Base-by-base conservation (phyloP, 305 asterid species). In the Coffea humblotiana region DNA sequence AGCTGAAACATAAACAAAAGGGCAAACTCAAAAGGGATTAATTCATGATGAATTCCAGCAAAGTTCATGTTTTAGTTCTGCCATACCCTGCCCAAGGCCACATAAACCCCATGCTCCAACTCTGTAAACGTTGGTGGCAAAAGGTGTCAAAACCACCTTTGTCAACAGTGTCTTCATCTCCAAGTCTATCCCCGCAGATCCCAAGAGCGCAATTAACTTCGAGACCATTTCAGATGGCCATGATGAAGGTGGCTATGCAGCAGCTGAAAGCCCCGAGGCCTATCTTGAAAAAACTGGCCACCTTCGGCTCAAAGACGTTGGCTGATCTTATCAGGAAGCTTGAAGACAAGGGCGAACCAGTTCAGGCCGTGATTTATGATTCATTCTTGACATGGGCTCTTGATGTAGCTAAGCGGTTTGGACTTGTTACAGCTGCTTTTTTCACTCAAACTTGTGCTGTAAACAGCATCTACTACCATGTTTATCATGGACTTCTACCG, bases 51-150 rank as follows among this genome's bases (percentile, higher is more conserved):
- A 14, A 8, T 29, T 66, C 71, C 5, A 70, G 18, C 72, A 43
- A 69, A 52, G 27, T 27, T 40, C 95, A 92, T 74, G 91, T 88
- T 56, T 49, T 92, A 13, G 77, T 91, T 29, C 23, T 91, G 13
- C 93, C 97, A 21, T 82, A 71, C 83, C 94, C 95, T 4, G 74
- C 40, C 67, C 93, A 86, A 64, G 97, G 97, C 70, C 97, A 92
- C 89, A 83, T 89, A 67, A 92, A 90, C 75, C 95, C 97, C 4
- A 70, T 92, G 83, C 91, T 92, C 84, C 95, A 89, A 51, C 89
- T 92, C 78, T 88, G 90, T 25, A 92, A 90, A 29, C 90, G 95
- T 12, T 92, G n/a, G 68, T 85, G 70, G 85, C 85, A 80, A 92
- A 83, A 79, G 83, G 78, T 16, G 63, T 89, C 10, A 80, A 81